Evolutionary conservation across 345 rosid species (phyloP).

Genomic region (Iberis pinnata): DNA sequence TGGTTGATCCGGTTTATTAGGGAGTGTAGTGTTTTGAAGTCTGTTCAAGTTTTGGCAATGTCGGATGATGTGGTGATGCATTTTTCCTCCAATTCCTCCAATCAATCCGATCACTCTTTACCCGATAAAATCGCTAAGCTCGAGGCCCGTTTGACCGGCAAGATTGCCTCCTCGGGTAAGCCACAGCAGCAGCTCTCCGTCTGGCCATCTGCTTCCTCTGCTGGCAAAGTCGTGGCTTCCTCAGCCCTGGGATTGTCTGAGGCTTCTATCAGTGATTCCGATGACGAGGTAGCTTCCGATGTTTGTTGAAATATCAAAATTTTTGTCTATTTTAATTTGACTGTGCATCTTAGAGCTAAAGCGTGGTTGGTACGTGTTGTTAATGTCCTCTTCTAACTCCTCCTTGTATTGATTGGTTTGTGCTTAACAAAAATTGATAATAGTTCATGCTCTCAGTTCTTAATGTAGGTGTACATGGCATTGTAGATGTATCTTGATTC

Average conservation of each 20-base stretch:
- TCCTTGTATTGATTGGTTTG: constrained; percentile 12
- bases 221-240: constrained; percentile 37
- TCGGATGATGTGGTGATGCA: constrained; percentile 89
- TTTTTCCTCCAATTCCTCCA: constrained; percentile 91
- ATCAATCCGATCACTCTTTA: constrained; percentile 88
- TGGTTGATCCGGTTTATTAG: constrained; percentile 12
- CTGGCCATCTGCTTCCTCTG: constrained; percentile 53
- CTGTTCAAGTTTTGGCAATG: constrained; percentile 35
- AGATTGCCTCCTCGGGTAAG: constrained; percentile 38
- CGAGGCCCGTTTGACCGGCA: constrained; percentile 97
- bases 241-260: constrained; percentile 41
- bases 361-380: background rate
- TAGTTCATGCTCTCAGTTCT: background rate
- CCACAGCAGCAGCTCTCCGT: constrained; percentile 36
- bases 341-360: background rate
- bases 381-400: constrained; percentile 1
- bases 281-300: constrained; percentile 50
- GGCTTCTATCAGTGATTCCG: constrained; percentile 77
- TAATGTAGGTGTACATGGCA: background rate
- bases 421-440: constrained; percentile 8
- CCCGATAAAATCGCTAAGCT: constrained; percentile 97
- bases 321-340: background rate
- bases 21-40: constrained; percentile 12
- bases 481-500: background rate
- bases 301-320: background rate